Base-by-base conservation (phyloP, 257 asterid genomes). In the Fraxinus anomala region DNA sequence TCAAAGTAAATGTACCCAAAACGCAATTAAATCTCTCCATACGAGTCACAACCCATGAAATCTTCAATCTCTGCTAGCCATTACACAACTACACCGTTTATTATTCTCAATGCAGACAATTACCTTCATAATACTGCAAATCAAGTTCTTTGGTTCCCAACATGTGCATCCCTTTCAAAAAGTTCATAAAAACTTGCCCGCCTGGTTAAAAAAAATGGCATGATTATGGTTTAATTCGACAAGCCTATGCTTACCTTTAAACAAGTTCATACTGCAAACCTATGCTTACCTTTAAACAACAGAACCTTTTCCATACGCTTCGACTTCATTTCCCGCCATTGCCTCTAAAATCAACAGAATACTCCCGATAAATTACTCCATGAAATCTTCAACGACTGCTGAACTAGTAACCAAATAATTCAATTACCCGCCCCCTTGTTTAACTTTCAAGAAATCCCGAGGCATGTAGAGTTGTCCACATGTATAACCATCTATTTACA, bases 251-350 rank as follows among this genome's bases (percentile, higher is more conserved):
- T 56, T 86, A 95, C 97, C 97, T 95, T 95, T 1, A 86, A 95
- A 95, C 91, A 95, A 92, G n/a, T n/a, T n/a, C n/a, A n/a, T n/a
- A n/a, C n/a, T n/a, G n/a, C n/a, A n/a, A n/a, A n/a, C 76, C 70
- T 47, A 33, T 66, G 77, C 36, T 56, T 86, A 95, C 97, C 97
- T 95, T 95, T 1, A 86, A 95, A 95, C 91, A 95, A 92, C 65
- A 95, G 93, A 86, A 95, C 94, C 87, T 93, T 95, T 86, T 95
- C 97, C 97, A 91, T 95, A 88, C 93, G 97, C 90, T 85, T 93
- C 24, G 99, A 87, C 89, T 95, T 95, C 83, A 95, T 91, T 80
- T 95, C 98, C 99, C 97, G 89, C 99, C 99, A 95, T 92, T 93
- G 98, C 86, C 97, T 90, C 98, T 95, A 85, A 75, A 73, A 73